Evolutionary conservation across 805 yeast genomes (phyloP).

Genomic region (Zygoascus bituminiphila): DNA sequence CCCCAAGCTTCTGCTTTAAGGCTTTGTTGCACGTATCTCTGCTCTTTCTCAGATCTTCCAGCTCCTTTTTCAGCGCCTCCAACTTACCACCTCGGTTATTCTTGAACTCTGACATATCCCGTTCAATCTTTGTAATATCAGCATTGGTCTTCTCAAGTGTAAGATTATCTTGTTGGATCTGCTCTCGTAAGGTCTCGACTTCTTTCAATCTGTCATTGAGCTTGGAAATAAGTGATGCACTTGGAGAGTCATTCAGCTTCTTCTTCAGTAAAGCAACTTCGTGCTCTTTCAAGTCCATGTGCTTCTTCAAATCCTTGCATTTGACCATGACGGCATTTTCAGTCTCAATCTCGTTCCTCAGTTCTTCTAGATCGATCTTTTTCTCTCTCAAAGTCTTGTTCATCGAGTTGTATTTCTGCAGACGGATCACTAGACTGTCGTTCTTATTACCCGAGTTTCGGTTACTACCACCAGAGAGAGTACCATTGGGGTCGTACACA

Average conservation of each 20-base stretch:
- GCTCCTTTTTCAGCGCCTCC: constrained; percentile 41
- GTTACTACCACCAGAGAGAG: constrained; percentile 90
- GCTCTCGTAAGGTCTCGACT: constrained; percentile 34
- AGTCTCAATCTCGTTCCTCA: constrained; percentile 35
- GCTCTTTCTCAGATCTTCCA: constrained; percentile 30
- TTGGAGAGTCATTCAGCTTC: constrained; percentile 18
- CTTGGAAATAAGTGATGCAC: constrained; percentile 24
- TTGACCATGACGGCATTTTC: constrained; percentile 29
- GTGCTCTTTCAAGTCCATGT: constrained; percentile 26
- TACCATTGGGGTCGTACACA: constrained; percentile 91
- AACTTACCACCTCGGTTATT: constrained; percentile 74
- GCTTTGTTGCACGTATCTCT: constrained; percentile 32
- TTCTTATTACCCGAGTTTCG: constrained; percentile 46
- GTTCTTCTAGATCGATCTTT: constrained; percentile 35
- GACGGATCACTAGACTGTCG: constrained; percentile 50
- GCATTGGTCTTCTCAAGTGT: constrained; percentile 28
- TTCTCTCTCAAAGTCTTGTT: constrained; percentile 34
- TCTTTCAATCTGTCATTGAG: constrained; percentile 36
- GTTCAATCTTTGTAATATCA: constrained; percentile 50
- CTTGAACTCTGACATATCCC: constrained; percentile 75
- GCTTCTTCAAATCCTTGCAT: constrained; percentile 20
- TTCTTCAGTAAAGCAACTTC: constrained; percentile 23
- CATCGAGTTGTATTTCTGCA: constrained; percentile 54
- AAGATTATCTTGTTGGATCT: constrained; percentile 32
- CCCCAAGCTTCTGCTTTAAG: constrained; percentile 41